These are phyloP conservation scores for Wickerhamomyces rabaulensis DNA, from an alignment of 805 yeast genomes.

Conservation along the genomic window DNA sequence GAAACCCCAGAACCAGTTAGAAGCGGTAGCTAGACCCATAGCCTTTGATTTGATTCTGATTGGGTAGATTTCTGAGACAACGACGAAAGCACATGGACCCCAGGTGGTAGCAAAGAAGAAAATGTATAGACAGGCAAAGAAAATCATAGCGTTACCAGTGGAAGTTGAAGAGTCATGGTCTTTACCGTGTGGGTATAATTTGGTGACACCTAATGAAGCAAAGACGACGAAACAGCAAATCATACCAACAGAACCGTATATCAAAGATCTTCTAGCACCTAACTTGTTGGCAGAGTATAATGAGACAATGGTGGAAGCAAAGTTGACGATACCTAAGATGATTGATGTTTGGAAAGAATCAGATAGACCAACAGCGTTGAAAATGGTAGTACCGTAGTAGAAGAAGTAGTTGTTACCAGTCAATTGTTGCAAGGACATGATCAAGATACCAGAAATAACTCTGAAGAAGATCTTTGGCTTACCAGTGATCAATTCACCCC, in stretches of 20 bases:
- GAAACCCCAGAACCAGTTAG: conserved; percentile 67
- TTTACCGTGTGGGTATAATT: conserved; percentile 35
- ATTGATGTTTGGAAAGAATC: conserved; percentile 58
- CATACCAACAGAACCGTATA: conserved; percentile 48
- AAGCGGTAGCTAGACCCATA: conserved; percentile 53
- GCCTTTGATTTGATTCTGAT: conserved; percentile 60
- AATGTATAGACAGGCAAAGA: conserved; percentile 62
- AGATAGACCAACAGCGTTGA: conserved; percentile 52
- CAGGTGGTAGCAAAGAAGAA: conserved; percentile 71
- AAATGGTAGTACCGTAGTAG: conserved; percentile 60
- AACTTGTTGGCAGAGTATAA: conserved; percentile 45
- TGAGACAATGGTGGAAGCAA: conserved; percentile 49
- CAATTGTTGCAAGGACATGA: conserved; percentile 63
- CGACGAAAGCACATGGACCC: conserved; percentile 66
- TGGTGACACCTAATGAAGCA: conserved; percentile 57
- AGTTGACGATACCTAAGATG: conserved; percentile 54
- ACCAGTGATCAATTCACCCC: conserved; percentile 63
- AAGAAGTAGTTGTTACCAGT: conserved; percentile 65
- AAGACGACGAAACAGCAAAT: conserved; percentile 40
- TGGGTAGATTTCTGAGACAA: conserved; percentile 67
- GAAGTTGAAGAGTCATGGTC: conserved; percentile 44
- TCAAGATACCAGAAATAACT: conserved; percentile 44
- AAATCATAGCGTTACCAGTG: conserved; percentile 67
- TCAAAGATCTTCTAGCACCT: conserved; percentile 46
- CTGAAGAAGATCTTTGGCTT: conserved; percentile 52